A percentile compares a stretch with the other conserved stretches of the same genome.
Conservation (phyloP, 2,329 filamentous ascomycete species). For the Fusarium tjaetaba region DNA sequence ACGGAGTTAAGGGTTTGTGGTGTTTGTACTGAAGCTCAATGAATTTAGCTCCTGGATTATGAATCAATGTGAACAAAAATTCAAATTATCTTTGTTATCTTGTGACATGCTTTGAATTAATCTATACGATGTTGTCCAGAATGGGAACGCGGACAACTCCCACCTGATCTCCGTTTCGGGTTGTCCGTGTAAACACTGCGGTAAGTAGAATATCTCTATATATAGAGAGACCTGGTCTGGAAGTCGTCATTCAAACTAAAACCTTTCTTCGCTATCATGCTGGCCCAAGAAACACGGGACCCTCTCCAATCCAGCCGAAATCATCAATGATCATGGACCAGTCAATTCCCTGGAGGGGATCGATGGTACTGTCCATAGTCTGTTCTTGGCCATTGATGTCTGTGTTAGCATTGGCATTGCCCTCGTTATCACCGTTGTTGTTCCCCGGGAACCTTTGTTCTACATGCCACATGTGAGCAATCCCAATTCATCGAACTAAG, state of each 20-base stretch:
- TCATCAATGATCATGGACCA: conserved; percentile 63
- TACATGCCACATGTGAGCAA: neutral
- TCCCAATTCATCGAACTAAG: neutral
- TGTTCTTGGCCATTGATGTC: conserved; percentile 30
- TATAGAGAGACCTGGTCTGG: neutral
- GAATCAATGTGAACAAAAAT: conserved; percentile 11
- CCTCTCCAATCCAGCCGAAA: conserved; percentile 56
- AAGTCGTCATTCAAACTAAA: neutral
- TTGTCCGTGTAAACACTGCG: neutral
- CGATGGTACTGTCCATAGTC: conserved; percentile 38
- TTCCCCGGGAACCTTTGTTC: neutral
- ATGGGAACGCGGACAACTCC: neutral
- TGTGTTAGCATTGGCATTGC: neutral
- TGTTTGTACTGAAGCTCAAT: conserved; percentile 11
- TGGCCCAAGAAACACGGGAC: conserved; percentile 45
- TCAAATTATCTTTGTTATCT: neutral
- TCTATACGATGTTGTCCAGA: neutral
- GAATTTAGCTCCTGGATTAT: conserved; percentile 11
- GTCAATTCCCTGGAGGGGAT: conserved; percentile 58
- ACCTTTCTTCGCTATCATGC: conserved; percentile 23
- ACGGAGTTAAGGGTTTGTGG: conserved; percentile 18
- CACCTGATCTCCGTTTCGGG: neutral
- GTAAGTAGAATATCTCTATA: too few relatives aligned
- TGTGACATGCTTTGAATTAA: neutral
- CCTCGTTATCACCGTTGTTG: neutral